Evolutionary conservation across 2,329 filamentous ascomycete genomes (phyloP), one percentile per base, ranked within the genome.

Genomic region (Verruconis gallopava): DNA sequence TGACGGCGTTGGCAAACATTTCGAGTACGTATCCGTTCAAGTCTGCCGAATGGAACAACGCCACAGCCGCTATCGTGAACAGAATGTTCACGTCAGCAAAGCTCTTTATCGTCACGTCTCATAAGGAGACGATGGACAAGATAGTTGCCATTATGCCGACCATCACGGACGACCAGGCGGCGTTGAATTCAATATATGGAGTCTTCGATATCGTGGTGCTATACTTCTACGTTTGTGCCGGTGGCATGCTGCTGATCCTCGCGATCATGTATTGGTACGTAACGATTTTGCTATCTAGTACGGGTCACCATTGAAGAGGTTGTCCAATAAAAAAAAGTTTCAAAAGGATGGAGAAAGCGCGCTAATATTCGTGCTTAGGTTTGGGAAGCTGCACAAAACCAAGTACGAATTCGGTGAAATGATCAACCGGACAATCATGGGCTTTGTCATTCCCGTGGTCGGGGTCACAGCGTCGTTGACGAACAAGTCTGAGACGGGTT

Each of bases 351-450:
- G n/a, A n/a, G n/a, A n/a, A n/a, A n/a, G n/a, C n/a, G n/a, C n/a
- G n/a, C n/a, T n/a, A n/a, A n/a, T n/a, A n/a, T n/a, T n/a, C n/a
- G n/a, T n/a, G n/a, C n/a, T n/a, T n/a, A n/a, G n/a, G n/a, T 39
- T 39, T 30, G 37, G 38, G 3, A 41, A 34, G 21, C 12, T 35
- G 13, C 38, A 41, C 14, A 41, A 41, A 15, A 51, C 47, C 2
- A 55, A 54, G 42, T 48, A 50, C 37, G 53, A 55, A 28, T 54
- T 53, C n/a, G 51, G 52, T 15, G 51, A 54, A 47, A 54, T 55
- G 21, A 54, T 55, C 42, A 52, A 50, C 22, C 44, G 52, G 5
- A 45, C 49, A 5, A 46, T 52, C 4, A 42, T 53, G 1, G 53
- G 51, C 11, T 54, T 53, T 33, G 44, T 44, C 1, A 45, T 52